Conservation (phyloP, 23 red algal species). For the Gracilaria domingensis region DNA sequence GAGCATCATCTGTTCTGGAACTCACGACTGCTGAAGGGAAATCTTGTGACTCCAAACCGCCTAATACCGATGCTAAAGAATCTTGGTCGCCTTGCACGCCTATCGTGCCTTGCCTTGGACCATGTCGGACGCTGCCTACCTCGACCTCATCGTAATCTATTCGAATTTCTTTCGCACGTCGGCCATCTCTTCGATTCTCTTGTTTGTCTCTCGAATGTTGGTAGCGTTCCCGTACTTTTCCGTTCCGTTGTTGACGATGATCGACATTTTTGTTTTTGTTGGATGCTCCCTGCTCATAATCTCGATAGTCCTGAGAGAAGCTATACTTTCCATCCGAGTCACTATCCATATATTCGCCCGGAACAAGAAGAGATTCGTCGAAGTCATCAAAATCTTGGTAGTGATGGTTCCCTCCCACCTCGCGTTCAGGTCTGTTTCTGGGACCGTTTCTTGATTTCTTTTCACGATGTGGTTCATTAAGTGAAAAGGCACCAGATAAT, state of each 20-base stretch:
- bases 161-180: not conserved
- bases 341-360: not conserved
- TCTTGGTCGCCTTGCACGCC: not conserved
- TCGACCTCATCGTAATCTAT: not conserved
- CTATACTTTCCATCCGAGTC: not conserved
- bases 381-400: not conserved
- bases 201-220: not conserved
- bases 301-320: not conserved
- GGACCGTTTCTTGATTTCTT: not conserved
- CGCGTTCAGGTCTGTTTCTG: not conserved
- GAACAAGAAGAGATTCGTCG: not conserved
- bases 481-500: not conserved
- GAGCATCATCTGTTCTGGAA: not conserved
- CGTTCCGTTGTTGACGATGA: not conserved
- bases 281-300: not conserved
- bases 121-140: conserved; percentile 20
- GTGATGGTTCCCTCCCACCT: not conserved
- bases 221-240: not conserved
- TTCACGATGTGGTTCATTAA: not conserved
- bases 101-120: not conserved
- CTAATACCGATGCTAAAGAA: not conserved
- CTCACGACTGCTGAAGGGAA: conserved; percentile 5
- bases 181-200: not conserved
- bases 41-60: not conserved
- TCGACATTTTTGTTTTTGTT: not conserved